Evolutionary conservation across 805 yeast species (phyloP).

Genomic region (Naumovozyma castellii): DNA sequence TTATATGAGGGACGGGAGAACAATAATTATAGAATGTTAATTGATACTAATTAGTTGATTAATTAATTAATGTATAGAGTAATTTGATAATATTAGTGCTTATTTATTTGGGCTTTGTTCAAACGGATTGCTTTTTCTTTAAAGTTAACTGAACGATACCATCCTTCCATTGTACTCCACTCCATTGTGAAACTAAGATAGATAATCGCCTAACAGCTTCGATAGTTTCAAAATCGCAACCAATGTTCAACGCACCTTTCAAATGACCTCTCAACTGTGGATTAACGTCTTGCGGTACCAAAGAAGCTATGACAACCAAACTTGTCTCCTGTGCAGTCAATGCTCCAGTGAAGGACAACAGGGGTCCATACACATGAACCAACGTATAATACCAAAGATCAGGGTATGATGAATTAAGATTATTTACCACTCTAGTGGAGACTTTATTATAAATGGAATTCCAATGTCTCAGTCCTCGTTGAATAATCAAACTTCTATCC

Average conservation of each 20-base stretch:
- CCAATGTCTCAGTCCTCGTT: slow-evolving; percentile 62
- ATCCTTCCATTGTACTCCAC: slow-evolving; percentile 53
- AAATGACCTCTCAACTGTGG: slow-evolving; percentile 90
- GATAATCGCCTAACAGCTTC: slow-evolving; percentile 51
- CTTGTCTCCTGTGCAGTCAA: slow-evolving; percentile 64
- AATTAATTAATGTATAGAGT: too few species aligned
- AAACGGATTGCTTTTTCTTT: slow-evolving; percentile 3
- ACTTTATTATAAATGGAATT: slow-evolving; percentile 67
- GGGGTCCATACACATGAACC: slow-evolving; percentile 66
- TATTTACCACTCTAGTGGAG: slow-evolving; percentile 53
- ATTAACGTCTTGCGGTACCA: slow-evolving; percentile 87
- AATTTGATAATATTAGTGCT: too few species aligned
- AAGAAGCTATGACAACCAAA: slow-evolving; percentile 62
- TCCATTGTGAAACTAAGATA: slow-evolving; percentile 60
- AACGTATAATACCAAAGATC: slow-evolving; percentile 71
- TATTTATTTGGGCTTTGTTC: too few species aligned
- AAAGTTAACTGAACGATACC: slow-evolving; percentile 25
- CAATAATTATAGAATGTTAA: neutral
- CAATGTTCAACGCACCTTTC: slow-evolving; percentile 74
- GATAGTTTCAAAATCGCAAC: slow-evolving; percentile 57
- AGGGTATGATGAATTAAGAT: slow-evolving; percentile 69
- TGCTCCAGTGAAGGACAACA: slow-evolving; percentile 59
- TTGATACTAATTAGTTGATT: neutral
- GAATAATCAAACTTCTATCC: slow-evolving; percentile 7
- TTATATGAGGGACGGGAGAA: too few species aligned